Conservation (phyloP, 768 basidiomycete species). For the Agaricus blazei region DNA sequence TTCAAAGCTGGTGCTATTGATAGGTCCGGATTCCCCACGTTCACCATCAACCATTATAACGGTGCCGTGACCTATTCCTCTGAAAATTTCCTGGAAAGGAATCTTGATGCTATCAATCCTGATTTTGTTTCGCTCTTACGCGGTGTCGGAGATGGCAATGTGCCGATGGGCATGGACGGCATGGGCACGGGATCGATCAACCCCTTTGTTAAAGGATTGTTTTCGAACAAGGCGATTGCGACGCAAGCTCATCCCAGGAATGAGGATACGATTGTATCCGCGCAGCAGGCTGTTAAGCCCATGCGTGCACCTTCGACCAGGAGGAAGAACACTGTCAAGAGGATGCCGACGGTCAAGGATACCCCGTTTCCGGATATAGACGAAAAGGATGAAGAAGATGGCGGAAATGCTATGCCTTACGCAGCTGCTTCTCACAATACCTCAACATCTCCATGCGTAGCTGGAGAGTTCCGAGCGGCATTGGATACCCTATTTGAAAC, state of each 20-base stretch:
- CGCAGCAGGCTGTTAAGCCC: conserved; percentile 90
- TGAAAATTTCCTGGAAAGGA: conserved; percentile 85
- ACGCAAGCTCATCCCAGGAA: conserved; percentile 89
- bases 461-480: conserved; percentile 84
- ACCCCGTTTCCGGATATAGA: conserved; percentile 31
- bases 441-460: conserved; percentile 54
- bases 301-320: conserved; percentile 91
- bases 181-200: conserved; percentile 78
- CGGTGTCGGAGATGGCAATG: conserved; percentile 37
- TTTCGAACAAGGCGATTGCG: conserved; percentile 84
- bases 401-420: conserved; percentile 13
- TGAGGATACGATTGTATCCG: conserved; percentile 93
- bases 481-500: conserved; percentile 85
- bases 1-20: conserved; percentile 82
- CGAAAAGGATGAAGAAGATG: conserved; percentile 49
- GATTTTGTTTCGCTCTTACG: conserved; percentile 90
- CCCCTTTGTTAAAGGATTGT: conserved; percentile 87
- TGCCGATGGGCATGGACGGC: conserved; percentile 5
- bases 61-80: conserved; percentile 90
- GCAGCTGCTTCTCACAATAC: background rate
- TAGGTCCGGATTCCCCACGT: conserved; percentile 76
- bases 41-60: conserved; percentile 89
- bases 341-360: conserved; percentile 50
- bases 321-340: conserved; percentile 69
- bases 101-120: conserved; percentile 85